A percentile compares a stretch with the other conserved stretches of the same genome.
These are phyloP conservation scores for Phlyctochytrium arcticum DNA, from an alignment of 192 early-diverging fungal species.

Conservation along the genomic window DNA sequence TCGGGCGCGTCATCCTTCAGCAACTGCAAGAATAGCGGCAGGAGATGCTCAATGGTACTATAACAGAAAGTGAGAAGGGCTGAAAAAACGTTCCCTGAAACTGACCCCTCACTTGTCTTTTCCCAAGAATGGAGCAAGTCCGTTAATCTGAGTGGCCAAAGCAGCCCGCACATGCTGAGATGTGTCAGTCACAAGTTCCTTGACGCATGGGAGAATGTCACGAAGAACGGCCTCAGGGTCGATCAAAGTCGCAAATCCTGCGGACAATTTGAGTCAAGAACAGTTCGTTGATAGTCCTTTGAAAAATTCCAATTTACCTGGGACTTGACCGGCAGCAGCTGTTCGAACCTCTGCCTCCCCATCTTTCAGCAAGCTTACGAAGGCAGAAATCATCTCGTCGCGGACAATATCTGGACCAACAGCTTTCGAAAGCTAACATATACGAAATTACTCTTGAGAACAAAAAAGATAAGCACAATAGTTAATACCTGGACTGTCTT, in stretches of 20 bases:
- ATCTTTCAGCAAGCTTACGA: conserved; percentile 87
- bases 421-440: conserved; percentile 68
- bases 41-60: conserved; percentile 88
- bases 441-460: too few species aligned
- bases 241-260: conserved; percentile 69
- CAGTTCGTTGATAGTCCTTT: too few species aligned
- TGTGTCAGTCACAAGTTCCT: conserved; percentile 91
- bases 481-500: conserved; percentile 83
- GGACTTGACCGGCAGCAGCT: conserved; percentile 88
- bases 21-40: conserved; percentile 93
- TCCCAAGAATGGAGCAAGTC: conserved; percentile 90
- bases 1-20: conserved; percentile 97
- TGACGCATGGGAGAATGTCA: conserved; percentile 84
- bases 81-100: not conserved
- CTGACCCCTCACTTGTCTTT: conserved; percentile 69
- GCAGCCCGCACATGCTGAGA: conserved; percentile 95
- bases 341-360: conserved; percentile 97
- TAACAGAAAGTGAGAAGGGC: not conserved
- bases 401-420: conserved; percentile 74
- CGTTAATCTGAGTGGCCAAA: conserved; percentile 93
- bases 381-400: conserved; percentile 83
- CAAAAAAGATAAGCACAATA: not conserved
- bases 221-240: conserved; percentile 74
- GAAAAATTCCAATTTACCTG: conserved; percentile 43
- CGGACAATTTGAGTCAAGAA: not conserved